These are phyloP conservation scores for Rhizopus delemar DNA, from an alignment of 371 early-diverging fungal species.

Conservation along the genomic window DNA sequence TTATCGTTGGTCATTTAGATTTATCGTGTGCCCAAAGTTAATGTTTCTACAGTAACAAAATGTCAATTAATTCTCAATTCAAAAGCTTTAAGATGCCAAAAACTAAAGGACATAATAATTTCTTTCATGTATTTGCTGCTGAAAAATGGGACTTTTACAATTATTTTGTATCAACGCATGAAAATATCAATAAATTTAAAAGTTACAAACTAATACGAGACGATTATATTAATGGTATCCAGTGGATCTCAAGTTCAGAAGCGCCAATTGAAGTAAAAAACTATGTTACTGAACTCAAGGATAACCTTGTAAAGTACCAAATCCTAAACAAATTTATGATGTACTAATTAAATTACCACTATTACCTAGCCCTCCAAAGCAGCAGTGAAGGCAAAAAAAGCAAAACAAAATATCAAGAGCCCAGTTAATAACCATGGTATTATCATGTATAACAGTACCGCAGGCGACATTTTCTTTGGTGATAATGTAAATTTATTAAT, in stretches of 20 bases:
- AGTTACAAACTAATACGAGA: constrained; percentile 2
- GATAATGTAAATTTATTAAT: constrained; percentile 7
- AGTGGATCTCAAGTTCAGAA: constrained; percentile 7
- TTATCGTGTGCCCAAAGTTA: too few relatives aligned
- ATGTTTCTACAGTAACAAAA: too few relatives aligned
- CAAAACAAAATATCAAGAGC: constrained; percentile 8
- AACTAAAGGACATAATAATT: too few relatives aligned
- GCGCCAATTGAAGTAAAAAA: constrained; percentile 6
- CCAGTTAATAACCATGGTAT: constrained; percentile 6
- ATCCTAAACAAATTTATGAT: constrained; percentile 2
- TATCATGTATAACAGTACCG: background rate
- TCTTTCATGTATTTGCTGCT: too few relatives aligned
- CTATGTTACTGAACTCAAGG: background rate
- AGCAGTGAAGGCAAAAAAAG: constrained; percentile 9
- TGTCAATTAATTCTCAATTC: too few relatives aligned
- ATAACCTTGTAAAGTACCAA: constrained; percentile 4
- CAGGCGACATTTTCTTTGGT: background rate
- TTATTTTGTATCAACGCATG: constrained; percentile 7
- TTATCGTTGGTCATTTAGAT: too few relatives aligned
- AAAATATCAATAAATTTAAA: constrained; percentile 10
- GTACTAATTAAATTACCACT: constrained; percentile 2
- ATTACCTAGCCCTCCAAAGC: constrained; percentile 7
- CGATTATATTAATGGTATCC: constrained; percentile 7
- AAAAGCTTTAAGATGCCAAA: too few relatives aligned
- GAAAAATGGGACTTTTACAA: constrained; percentile 7